Base-by-base conservation (phyloP, 371 early-diverging fungal species). In the Blyttiomyces sp. region DNA sequence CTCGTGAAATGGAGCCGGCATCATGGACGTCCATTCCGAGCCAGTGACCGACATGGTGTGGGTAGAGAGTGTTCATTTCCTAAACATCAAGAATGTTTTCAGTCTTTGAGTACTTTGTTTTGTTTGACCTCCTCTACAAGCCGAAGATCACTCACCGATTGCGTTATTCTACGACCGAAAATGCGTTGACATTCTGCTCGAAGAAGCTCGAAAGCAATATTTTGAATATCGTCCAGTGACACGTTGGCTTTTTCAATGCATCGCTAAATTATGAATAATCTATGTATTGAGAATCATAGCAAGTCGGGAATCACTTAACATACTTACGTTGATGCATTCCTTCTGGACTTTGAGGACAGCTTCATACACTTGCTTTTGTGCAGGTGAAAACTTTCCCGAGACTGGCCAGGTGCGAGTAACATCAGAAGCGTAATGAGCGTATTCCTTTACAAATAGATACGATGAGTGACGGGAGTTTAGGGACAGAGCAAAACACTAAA, bases 1-100 rank as follows among this genome's bases (percentile, higher is more conserved):
- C 83, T 33, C 95, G 81, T 32, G 83, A 75, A 9, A 94, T 73
- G 49, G 84, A 81, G 36, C 82, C 82, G 1, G 88, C 85, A 68
- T 98, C 96, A 68, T 98, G 98, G 0, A 98, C 89, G 70, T 96
- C 96, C 61, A 95, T 59, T 4, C 98, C 98, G 21, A 96, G 80
- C 66, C 92, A 96, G 73, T 95, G 98, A 3, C 92, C 87, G 2
- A 98, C 86, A 71, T 94, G 93, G 70, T 98, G 96, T 39, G 95
- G 96, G 65, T 92, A 97, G 26, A 98, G 77, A 21, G 9, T 39
- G 51, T 73, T 65, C 70, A 77, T 69, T 50, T 81, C 74, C 54
- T 49, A 31, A 2, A 43, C 39, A n/a, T n/a, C n/a, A n/a, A n/a
- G n/a, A n/a, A n/a, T n/a, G n/a, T n/a, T n/a, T n/a, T n/a, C n/a